phyloP scores from a whole-genome alignment of 2,329 filamentous ascomycete species.

The Fusarium buxicola region DNA sequence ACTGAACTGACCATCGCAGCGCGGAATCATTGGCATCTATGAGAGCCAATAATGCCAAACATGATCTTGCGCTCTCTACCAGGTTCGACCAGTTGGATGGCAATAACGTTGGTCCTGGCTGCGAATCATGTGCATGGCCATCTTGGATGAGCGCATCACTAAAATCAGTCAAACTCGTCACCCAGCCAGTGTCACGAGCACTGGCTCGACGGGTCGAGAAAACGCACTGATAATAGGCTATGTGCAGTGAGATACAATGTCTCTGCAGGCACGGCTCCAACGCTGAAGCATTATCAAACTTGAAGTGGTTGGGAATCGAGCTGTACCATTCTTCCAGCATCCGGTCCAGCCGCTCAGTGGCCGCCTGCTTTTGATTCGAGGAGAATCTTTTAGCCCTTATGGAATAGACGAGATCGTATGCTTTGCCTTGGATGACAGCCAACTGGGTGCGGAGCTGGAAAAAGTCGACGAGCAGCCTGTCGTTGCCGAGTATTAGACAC shows the following conservation, averaged over 20 bases:
- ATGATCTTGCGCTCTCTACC: conserved; percentile 11
- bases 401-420: conserved; percentile 20
- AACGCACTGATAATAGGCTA: conserved; percentile 13
- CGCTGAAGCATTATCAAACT: background rate
- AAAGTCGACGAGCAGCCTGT: background rate
- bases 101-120: background rate
- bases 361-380: background rate
- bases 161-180: conserved; percentile 2
- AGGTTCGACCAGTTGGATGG: conserved; percentile 6
- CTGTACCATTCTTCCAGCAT: conserved; percentile 19
- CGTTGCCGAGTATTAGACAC: background rate
- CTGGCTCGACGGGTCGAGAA: conserved; percentile 3
- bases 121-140: background rate
- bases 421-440: conserved; percentile 20
- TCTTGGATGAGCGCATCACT: background rate
- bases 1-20: conserved; percentile 3
- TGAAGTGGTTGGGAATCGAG: conserved; percentile 1
- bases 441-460: background rate
- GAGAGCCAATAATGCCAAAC: background rate
- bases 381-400: background rate
- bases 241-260: background rate
- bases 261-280: background rate
- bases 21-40: background rate
- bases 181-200: background rate
- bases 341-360: background rate